Percentiles rank a stretch among this genome's conserved stretches.
Evolutionary conservation across 768 basidiomycete species (phyloP).

Genomic region (Mycena floridula): DNA sequence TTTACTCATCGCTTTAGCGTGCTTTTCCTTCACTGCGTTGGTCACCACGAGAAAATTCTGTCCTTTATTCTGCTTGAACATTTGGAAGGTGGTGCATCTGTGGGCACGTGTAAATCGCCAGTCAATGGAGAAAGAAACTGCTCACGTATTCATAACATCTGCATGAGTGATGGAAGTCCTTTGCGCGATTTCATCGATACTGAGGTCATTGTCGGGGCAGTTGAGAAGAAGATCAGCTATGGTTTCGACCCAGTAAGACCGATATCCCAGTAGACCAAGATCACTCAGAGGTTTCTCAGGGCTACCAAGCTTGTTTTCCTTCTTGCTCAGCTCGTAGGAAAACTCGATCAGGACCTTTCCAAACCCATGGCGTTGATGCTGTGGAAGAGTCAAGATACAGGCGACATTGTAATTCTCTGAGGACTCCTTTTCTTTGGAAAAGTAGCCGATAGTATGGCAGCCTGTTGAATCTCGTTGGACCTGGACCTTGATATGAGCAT

Average conservation of each 20-base stretch:
- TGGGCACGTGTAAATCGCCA: slow-evolving; percentile 9
- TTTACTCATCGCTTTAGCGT: slow-evolving; percentile 80
- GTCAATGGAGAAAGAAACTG: slow-evolving; percentile 18
- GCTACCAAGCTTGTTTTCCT: slow-evolving; percentile 90
- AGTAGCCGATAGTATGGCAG: slow-evolving; percentile 95
- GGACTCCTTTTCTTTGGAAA: slow-evolving; percentile 98
- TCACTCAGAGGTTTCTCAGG: slow-evolving; percentile 98
- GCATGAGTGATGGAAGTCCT: slow-evolving; percentile 92
- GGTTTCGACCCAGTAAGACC: slow-evolving; percentile 96
- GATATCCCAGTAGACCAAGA: slow-evolving; percentile 86
- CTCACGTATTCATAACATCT: slow-evolving; percentile 98
- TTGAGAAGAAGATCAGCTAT: slow-evolving; percentile 86
- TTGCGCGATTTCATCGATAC: slow-evolving; percentile 96
- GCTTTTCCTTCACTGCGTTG: slow-evolving; percentile 85
- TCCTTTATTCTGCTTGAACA: slow-evolving; percentile 96
- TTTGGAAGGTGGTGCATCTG: slow-evolving; percentile 91
- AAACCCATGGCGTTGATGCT: slow-evolving; percentile 94
- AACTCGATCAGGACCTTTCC: slow-evolving; percentile 97
- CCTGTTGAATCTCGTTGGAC: slow-evolving; percentile 82
- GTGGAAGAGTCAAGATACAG: slow-evolving; percentile 97
- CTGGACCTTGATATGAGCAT: slow-evolving; percentile 31
- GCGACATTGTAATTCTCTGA: slow-evolving; percentile 98
- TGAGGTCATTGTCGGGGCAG: slow-evolving; percentile 71
- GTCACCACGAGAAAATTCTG: slow-evolving; percentile 91
- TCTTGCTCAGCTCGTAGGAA: slow-evolving; percentile 95